Evolutionary conservation across 2,329 filamentous ascomycete genomes (phyloP), one percentile per base, ranked within the genome.

Genomic region (Colletotrichum falcatum): DNA sequence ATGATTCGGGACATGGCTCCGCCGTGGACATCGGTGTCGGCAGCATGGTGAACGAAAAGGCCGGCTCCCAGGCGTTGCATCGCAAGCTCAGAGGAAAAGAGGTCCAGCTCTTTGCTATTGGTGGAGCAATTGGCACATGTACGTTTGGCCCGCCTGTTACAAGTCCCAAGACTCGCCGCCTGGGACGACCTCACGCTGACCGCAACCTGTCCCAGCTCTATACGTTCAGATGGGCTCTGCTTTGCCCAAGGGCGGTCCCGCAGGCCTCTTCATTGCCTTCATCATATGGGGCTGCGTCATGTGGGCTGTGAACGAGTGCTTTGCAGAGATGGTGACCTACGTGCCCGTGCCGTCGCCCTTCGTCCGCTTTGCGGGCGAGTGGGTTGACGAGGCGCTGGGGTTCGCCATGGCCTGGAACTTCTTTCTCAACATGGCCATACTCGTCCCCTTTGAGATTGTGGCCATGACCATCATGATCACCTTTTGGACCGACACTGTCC

Each of bases 401-500:
- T 86, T 86, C 73, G 81, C 82, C 67, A 81, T 79, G 49, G 85
- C 84, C 33, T 85, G 83, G 83, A 86, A 85, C 65, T 83, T 87
- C 74, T 86, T 86, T 73, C 79, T 87, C 62, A 86, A 86, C 72
- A 84, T 87, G 73, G 81, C 84, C 2, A 66, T 87, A 12, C 78
- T 86, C 1, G 85, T 87, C 5, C 85, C 85, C 0, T 86, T 85
- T 68, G 85, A 87, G 70, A 86, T 87, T 64, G 83, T 84, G 1
- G 82, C 82, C 48, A 78, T 83, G 51, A 78, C 75, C 44, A 74
- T 83, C 5, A 76, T 84, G 28, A 70, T 82, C 30, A 75, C 77
- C 26, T 84, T 79, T 74, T 84, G 82, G 78, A 78, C 72, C 1
- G 72, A 78, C 63, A 73, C 75, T 51, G 71, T 80, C 51, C 78